Evolutionary conservation across 139 green algal genomes (phyloP).

Genomic region (Chlorella ohadii): DNA sequence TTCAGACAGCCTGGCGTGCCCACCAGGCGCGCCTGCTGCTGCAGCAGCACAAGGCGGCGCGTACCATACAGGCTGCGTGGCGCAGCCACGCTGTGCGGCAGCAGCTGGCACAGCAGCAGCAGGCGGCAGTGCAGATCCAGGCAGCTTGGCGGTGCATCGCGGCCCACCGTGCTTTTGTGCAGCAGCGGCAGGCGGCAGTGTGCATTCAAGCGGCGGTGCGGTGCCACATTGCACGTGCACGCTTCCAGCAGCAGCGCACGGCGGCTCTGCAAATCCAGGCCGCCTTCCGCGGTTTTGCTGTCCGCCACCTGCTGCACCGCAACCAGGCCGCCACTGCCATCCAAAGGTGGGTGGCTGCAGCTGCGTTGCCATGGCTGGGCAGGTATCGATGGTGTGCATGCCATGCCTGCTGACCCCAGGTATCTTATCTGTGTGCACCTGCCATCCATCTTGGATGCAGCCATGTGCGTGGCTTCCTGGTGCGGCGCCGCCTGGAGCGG

Average conservation of each 20-base stretch:
- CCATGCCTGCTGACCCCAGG: no score
- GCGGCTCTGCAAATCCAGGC: conserved; percentile 41
- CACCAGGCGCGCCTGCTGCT: conserved; percentile 28
- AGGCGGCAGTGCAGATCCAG: conserved; percentile 47
- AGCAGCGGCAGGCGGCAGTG: conserved; percentile 30
- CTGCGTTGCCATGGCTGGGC: background rate
- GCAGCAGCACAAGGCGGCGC: conserved; percentile 33
- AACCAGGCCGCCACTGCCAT: conserved; percentile 10
- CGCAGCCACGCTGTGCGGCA: conserved; percentile 25
- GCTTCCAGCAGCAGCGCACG: background rate
- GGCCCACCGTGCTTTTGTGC: background rate
- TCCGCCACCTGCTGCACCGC: conserved; percentile 14
- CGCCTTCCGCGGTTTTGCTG: conserved; percentile 22
- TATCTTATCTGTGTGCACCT: background rate
- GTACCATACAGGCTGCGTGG: background rate
- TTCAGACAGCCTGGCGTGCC: conserved; percentile 38
- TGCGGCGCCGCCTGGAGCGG: background rate
- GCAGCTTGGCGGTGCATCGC: conserved; percentile 23
- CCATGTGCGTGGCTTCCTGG: conserved; percentile 38
- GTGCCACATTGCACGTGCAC: conserved; percentile 4
- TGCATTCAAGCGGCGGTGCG: conserved; percentile 49
- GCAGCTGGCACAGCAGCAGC: conserved; percentile 41
- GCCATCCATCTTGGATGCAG: background rate
- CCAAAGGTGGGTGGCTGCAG: conserved; percentile 2
- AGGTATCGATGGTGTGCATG: background rate